phyloP scores from a whole-genome alignment of 768 basidiomycete species.

The Tricholoma sp. region DNA sequence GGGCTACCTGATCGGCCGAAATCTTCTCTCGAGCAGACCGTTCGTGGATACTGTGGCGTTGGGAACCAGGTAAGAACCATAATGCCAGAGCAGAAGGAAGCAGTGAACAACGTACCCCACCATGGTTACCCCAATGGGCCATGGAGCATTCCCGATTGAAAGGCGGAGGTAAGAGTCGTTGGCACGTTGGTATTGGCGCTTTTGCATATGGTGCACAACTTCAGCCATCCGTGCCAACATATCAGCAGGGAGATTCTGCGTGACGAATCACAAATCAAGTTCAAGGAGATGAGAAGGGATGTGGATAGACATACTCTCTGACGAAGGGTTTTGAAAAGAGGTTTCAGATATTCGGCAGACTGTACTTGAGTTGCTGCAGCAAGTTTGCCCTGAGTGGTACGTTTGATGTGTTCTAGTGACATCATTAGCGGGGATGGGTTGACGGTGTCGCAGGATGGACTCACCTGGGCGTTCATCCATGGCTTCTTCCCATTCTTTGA shows the following conservation, averaged over 20 bases:
- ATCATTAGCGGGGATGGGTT: conserved; percentile 2
- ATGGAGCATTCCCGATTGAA: conserved; percentile 97
- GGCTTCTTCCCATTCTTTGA: conserved; percentile 96
- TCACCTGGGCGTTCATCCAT: conserved; percentile 91
- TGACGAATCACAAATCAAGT: neutral
- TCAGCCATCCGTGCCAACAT: conserved; percentile 85
- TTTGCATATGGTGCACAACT: conserved; percentile 96
- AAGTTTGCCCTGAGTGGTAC: conserved; percentile 84
- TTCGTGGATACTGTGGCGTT: conserved; percentile 76
- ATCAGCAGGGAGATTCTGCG: conserved; percentile 72
- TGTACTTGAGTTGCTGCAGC: conserved; percentile 95
- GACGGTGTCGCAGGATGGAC: conserved; percentile 13
- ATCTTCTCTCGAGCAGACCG: conserved; percentile 98
- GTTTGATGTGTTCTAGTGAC: conserved; percentile 70
- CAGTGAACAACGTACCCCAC: conserved; percentile 66
- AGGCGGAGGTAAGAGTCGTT: conserved; percentile 97
- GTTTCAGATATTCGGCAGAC: conserved; percentile 95
- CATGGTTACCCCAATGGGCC: conserved; percentile 99
- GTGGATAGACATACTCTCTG: conserved; percentile 60
- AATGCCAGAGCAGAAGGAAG: neutral
- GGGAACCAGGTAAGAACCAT: neutral
- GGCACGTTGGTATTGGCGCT: conserved; percentile 88
- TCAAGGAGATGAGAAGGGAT: neutral
- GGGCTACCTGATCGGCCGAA: conserved; percentile 93
- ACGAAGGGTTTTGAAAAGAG: conserved; percentile 86